Base-by-base conservation (phyloP, 495 filamentous ascomycete species). In the Penicillium alfredii region DNA sequence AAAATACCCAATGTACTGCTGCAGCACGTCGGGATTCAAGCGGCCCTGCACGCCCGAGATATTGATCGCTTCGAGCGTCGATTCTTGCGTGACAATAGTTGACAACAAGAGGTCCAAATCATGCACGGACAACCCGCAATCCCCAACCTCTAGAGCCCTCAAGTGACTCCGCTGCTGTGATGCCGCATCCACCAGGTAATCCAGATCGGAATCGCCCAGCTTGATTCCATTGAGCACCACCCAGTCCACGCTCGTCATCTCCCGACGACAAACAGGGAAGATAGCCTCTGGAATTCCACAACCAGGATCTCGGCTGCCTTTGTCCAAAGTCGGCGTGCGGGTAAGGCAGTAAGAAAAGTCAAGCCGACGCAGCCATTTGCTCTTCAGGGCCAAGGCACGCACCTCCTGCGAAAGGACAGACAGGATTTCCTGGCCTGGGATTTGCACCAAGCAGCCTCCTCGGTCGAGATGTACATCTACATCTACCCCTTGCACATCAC, bases 241-340 rank as follows among this genome's bases (percentile, higher is more conserved):
- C 77, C 80, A 94, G 58, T 80, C 85, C 36, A 82, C 81, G 56
- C 77, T 85, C 6, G 81, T 95, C 51, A 76, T 69, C 53, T 81
- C 77, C 44, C 71, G 77, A 33, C 72, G 78, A 61, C 81, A 93
- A 12, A 84, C 68, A 10, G 86, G 82, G 51, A 87, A 80, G 4
- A 94, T 65, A 10, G 85, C 87, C 33, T 88, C 81, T 20, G 81
- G 78, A 36, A 93, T 80, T 17, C 83, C 85, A 50, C 84, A 89
- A 2, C 83, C 84, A 2, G 76, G 71, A 45, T 86, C 81, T 25
- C 73, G 65, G 9, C 55, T 63, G 19, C 69, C 68, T 19, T 68
- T 72, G 25, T 77, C 69, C 30, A 69, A 63, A 10, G 66, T 66
- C 1, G 67, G 69, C 13, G 64, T 72, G 16, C 69, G 53, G 1